Percentiles rank a stretch among this genome's conserved stretches.
phyloP scores from a whole-genome alignment of 495 filamentous ascomycete species.

The Coniosporium apollinis region DNA sequence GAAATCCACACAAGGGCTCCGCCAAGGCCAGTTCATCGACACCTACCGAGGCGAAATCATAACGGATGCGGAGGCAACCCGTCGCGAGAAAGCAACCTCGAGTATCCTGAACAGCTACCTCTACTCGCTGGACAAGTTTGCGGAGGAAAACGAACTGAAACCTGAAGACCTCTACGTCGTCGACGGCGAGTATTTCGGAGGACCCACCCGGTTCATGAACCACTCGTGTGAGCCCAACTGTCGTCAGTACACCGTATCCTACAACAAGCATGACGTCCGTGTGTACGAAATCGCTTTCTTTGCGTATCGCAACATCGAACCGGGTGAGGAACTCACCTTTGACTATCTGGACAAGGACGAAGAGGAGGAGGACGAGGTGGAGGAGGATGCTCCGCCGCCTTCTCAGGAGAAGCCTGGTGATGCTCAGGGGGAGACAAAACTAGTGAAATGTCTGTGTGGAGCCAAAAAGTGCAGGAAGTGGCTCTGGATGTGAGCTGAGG shows the following conservation, averaged over 20 bases:
- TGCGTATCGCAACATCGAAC: conserved; percentile 48
- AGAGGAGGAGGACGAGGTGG: conserved; percentile 29
- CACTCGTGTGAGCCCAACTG: conserved; percentile 59
- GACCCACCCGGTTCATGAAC: conserved; percentile 45
- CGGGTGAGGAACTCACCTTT: conserved; percentile 65
- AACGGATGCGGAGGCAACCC: conserved; percentile 47
- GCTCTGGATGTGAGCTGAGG: conserved; percentile 31
- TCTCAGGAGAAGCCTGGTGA: conserved; percentile 25
- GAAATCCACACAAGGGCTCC: conserved; percentile 46
- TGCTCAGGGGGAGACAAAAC: conserved; percentile 26
- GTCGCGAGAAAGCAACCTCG: conserved; percentile 38
- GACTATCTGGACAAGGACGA: conserved; percentile 51
- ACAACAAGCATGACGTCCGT: conserved; percentile 52
- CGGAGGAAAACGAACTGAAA: conserved; percentile 22
- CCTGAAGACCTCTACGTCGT: conserved; percentile 31
- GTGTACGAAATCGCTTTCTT: conserved; percentile 86
- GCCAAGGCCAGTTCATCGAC: conserved; percentile 73
- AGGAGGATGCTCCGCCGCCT: conserved; percentile 10
- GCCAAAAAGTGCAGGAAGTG: conserved; percentile 48
- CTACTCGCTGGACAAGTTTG: conserved; percentile 71
- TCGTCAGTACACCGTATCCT: conserved; percentile 66
- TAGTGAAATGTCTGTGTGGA: conserved; percentile 52
- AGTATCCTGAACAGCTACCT: conserved; percentile 51
- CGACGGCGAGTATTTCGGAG: conserved; percentile 43
- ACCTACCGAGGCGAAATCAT: conserved; percentile 82